A percentile compares a stretch with the other conserved stretches of the same genome.
These are phyloP conservation scores for Phoenix roebelenii DNA, from an alignment of 176 grass and related monocot species.

Conservation along the genomic window DNA sequence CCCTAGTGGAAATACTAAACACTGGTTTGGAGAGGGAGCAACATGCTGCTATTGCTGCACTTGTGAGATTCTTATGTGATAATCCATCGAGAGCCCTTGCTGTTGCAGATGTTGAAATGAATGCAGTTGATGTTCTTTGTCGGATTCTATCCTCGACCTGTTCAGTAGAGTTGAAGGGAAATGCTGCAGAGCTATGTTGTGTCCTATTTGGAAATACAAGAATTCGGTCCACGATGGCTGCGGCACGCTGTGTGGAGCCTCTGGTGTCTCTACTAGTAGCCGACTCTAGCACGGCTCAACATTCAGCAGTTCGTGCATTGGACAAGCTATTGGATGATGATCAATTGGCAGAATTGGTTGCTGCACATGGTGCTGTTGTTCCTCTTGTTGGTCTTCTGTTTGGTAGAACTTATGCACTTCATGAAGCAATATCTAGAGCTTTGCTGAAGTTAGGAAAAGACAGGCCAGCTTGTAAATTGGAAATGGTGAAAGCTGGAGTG, in stretches of 20 bases:
- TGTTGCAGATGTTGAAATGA: slow-evolving; percentile 94
- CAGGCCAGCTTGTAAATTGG: slow-evolving; percentile 90
- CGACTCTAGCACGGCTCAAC: slow-evolving; percentile 70
- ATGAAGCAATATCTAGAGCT: slow-evolving; percentile 77
- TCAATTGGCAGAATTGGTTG: slow-evolving; percentile 79
- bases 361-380: slow-evolving; percentile 77
- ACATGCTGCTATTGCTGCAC: slow-evolving; percentile 96
- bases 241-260: slow-evolving; percentile 87
- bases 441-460: slow-evolving; percentile 95
- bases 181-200: slow-evolving; percentile 87
- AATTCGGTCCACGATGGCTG: slow-evolving; percentile 90
- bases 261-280: slow-evolving; percentile 76
- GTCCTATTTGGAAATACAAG: slow-evolving; percentile 93
- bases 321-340: slow-evolving; percentile 98
- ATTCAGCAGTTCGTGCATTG: slow-evolving; percentile 93
- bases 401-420: slow-evolving; percentile 81
- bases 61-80: slow-evolving; percentile 81
- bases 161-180: slow-evolving; percentile 88
- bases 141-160: slow-evolving; percentile 79
- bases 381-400: slow-evolving; percentile 89
- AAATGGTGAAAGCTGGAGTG: slow-evolving; percentile 98
- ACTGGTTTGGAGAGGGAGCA: slow-evolving; percentile 96
- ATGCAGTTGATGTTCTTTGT: slow-evolving; percentile 89
- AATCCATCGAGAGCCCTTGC: slow-evolving; percentile 92
- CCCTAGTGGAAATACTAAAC: slow-evolving; percentile 94